phyloP scores from a whole-genome alignment of 2,329 filamentous ascomycete genomes.

The Biscogniauxia sp. region DNA sequence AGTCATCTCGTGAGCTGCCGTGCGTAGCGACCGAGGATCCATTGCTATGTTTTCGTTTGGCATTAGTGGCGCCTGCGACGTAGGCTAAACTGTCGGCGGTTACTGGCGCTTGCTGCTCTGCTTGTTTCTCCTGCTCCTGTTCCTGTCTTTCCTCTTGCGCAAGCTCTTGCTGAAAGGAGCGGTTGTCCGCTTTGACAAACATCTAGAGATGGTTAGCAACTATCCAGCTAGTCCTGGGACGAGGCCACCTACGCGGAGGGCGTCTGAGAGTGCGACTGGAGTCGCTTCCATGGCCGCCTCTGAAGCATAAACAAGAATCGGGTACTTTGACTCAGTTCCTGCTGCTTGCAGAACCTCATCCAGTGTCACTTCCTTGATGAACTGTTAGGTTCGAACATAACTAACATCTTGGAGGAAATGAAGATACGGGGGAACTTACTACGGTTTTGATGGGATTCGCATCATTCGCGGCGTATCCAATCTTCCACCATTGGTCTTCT shows the following conservation, averaged over 20 bases:
- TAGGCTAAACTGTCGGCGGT: constrained; percentile 19
- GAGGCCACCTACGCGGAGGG: constrained; percentile 34
- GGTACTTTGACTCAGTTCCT: constrained; percentile 46
- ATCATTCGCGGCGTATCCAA: constrained; percentile 41
- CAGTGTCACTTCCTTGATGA: constrained; percentile 44
- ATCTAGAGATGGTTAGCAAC: constrained; percentile 32
- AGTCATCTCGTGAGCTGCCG: constrained; percentile 24
- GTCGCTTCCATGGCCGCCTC: constrained; percentile 43
- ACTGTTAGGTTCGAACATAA: constrained; percentile 16
- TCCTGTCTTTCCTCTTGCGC: constrained; percentile 35
- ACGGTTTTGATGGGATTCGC: constrained; percentile 46
- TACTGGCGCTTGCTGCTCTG: constrained; percentile 11
- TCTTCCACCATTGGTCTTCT: constrained; percentile 56
- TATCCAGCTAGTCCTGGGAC: background rate
- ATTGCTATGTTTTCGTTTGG: constrained; percentile 28
- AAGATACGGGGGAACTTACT: constrained; percentile 34
- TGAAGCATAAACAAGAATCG: constrained; percentile 53
- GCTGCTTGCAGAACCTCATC: constrained; percentile 46
- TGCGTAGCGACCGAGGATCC: constrained; percentile 32
- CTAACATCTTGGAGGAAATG: background rate
- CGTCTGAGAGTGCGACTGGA: constrained; percentile 37
- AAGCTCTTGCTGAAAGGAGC: constrained; percentile 50
- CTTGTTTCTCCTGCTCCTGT: constrained; percentile 17
- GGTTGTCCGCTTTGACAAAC: constrained; percentile 52
- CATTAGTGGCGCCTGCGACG: constrained; percentile 5